phyloP scores from a whole-genome alignment of 345 rosid genomes.

The Dovyalis caffra region DNA sequence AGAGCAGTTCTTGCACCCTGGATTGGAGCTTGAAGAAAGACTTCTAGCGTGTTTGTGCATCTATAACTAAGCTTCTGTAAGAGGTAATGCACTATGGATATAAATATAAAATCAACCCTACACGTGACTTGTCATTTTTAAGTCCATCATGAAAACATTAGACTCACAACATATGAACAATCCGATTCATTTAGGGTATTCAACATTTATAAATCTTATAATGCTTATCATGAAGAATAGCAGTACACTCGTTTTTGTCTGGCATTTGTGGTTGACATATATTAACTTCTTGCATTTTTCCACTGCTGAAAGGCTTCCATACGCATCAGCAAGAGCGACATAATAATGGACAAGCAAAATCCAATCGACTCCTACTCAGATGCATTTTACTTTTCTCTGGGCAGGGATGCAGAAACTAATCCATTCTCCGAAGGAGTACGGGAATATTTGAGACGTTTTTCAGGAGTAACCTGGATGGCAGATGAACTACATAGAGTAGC shows the following conservation, averaged over 20 bases:
- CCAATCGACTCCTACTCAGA: slow-evolving; percentile 7
- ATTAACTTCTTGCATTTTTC: not conserved
- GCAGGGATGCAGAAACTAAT: slow-evolving; percentile 78
- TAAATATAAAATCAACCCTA: too few species aligned
- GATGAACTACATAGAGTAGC: slow-evolving; percentile 88
- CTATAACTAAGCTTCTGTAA: slow-evolving; percentile 84
- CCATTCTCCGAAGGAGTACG: slow-evolving; percentile 79
- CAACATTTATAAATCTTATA: too few species aligned
- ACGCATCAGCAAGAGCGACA: not conserved
- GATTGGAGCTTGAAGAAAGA: slow-evolving; percentile 76
- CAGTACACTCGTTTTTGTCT: too few species aligned
- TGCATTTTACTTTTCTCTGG: slow-evolving; percentile 11
- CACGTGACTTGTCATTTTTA: too few species aligned
- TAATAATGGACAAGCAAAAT: not conserved
- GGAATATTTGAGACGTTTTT: slow-evolving; percentile 81
- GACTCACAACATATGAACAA: too few species aligned
- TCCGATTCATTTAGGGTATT: too few species aligned
- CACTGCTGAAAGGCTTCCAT: not conserved
- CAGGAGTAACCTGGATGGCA: slow-evolving; percentile 89
- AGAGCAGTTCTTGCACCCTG: slow-evolving; percentile 79
- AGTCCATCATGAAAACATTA: too few species aligned
- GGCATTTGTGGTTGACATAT: too few species aligned
- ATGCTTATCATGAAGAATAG: too few species aligned
- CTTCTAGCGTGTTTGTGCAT: slow-evolving; percentile 80
- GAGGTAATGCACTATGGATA: too few species aligned